Conservation (phyloP, 108 stramenopile species). For the Cyclotella sp. region DNA sequence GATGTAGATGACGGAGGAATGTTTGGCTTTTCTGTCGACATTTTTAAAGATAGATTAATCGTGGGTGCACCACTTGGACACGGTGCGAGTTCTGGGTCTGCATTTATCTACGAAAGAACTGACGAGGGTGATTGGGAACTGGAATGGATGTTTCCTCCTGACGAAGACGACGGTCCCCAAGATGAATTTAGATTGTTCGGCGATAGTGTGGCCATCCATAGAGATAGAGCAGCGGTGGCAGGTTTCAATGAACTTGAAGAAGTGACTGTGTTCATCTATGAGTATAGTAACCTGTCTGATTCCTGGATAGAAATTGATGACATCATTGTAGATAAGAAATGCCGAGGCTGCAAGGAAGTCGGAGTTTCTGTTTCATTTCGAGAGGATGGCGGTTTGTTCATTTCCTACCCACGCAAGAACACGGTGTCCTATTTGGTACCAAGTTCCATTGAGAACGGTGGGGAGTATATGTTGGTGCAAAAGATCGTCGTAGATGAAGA, state of each 20-base stretch:
- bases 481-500: neutral
- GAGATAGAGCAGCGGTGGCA: neutral
- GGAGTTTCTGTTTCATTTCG: neutral
- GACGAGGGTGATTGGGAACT: conserved; percentile 4
- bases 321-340: conserved; percentile 9
- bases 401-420: conserved; percentile 2
- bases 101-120: neutral
- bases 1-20: neutral
- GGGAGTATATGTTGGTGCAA: neutral
- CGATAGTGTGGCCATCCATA: neutral
- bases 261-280: conserved; percentile 5
- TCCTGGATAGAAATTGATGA: conserved; percentile 11
- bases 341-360: neutral
- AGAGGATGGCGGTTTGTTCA: neutral
- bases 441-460: neutral
- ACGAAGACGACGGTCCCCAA: neutral
- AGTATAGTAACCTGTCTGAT: neutral
- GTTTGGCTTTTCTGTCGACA: neutral
- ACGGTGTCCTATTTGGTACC: neutral
- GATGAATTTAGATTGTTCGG: neutral
- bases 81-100: neutral
- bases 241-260: conserved; percentile 1
- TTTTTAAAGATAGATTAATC: neutral
- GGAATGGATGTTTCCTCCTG: neutral
- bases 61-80: neutral